Evolutionary conservation across 306 rosid species (phyloP), one percentile per base, ranked within the genome.

Genomic region (Rosa rugosa): DNA sequence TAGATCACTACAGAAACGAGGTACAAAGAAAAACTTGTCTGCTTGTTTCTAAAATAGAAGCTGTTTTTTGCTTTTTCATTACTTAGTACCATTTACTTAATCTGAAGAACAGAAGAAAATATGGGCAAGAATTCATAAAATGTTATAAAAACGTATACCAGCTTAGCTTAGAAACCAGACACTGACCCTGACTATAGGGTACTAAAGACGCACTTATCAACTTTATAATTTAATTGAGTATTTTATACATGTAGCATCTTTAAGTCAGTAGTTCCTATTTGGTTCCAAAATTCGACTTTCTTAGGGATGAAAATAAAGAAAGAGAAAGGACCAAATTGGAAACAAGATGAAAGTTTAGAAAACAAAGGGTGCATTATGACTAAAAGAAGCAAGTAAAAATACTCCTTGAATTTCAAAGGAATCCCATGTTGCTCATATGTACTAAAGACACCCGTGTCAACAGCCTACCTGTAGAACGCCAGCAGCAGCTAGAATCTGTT

Each of bases 401-500:
- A 12, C 23, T 76, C 41, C n/a, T 8, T 20, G 1, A 17, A 11
- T 25, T 42, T 75, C 41, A 42, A 56, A 31, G 20, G 27, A 23
- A 59, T 59, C 38, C 66, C 38, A 11, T 23, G 66, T 59, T 59
- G 17, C 34, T 23, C 38, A 3, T 23, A 23, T 25, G 66, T 25
- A 62, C 40, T 62, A 25, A 27, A 62, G 17, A 23, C 25, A 0
- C 34, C 62, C 11, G 3, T 57, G 13, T 75, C 14, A 63, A 83
- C 34, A 72, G 65, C 50, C 53, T 89, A 92, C 97, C 98, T 92
- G 84, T 59, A 95, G 94, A 82, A 91, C 91, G 78, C 80, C 89
- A 54, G 97, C 97, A 60, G 97, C 97, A 68, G 96, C 87, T 82
- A 95, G 87, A 84, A 95, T 84, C 83, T 88, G 90, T 75, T 92